These are phyloP conservation scores for Artemisia tridentata DNA, from an alignment of 129 eudicot species.

Conservation along the genomic window DNA sequence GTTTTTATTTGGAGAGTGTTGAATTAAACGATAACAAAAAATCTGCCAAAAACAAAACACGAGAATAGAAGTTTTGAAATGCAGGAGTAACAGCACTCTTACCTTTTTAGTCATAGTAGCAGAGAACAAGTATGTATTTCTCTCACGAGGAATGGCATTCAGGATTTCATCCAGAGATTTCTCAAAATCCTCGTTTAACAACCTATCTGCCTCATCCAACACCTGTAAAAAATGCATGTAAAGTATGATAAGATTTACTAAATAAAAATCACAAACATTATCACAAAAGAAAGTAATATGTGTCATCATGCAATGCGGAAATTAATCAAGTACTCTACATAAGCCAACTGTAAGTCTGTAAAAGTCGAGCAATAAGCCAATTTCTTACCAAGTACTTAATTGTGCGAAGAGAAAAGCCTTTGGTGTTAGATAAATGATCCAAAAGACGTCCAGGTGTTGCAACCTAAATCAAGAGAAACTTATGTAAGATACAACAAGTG, in stretches of 20 bases:
- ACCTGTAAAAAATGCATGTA: conserved; percentile 45
- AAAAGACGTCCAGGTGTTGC: conserved; percentile 98
- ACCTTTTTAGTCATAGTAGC: conserved; percentile 97
- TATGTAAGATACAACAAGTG: neutral
- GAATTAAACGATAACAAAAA: too few species aligned
- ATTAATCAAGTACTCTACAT: neutral
- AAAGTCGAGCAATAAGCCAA: neutral
- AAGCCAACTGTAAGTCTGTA: too few species aligned
- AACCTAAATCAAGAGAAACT: conserved; percentile 45
- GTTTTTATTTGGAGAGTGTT: neutral
- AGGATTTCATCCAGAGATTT: conserved; percentile 74
- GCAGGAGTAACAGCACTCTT: neutral
- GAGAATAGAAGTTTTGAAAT: neutral
- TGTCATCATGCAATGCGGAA: neutral
- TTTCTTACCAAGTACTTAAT: conserved; percentile 74
- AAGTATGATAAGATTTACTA: neutral
- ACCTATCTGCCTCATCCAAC: conserved; percentile 94
- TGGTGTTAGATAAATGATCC: conserved; percentile 90
- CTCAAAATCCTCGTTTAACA: conserved; percentile 86
- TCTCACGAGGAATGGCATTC: conserved; percentile 79
- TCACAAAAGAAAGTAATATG: neutral
- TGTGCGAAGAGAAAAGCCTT: conserved; percentile 85
- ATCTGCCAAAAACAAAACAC: neutral
- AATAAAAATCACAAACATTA: neutral
- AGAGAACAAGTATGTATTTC: conserved; percentile 79